Percentiles rank a stretch among this genome's conserved stretches.
phyloP scores from a whole-genome alignment of 176 grass and related monocot genomes.

The Cocos nucifera region DNA sequence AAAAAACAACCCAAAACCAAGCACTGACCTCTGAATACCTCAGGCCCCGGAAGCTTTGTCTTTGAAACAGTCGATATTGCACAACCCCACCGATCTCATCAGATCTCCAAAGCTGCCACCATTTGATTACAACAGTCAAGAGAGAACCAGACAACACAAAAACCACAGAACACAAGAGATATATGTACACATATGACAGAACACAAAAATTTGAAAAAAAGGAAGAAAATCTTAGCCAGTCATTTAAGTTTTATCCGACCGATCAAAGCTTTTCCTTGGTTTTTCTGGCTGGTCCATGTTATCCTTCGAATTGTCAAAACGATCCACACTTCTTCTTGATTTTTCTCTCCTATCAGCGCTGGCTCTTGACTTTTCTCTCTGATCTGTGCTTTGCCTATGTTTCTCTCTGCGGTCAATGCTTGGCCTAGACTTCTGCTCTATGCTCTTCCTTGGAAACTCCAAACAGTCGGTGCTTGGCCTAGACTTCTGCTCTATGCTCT shows the following conservation, averaged over 20 bases:
- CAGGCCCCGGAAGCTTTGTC: slow-evolving; percentile 33
- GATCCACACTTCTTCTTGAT: slow-evolving; percentile 66
- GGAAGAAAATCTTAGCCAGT: slow-evolving; percentile 4
- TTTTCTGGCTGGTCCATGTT: slow-evolving; percentile 46
- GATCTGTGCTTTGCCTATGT: slow-evolving; percentile 45
- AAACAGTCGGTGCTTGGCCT: slow-evolving; percentile 6
- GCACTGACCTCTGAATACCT: slow-evolving; percentile 23
- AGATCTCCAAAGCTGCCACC: slow-evolving; percentile 66
- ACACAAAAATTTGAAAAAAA: neutral
- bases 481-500: slow-evolving; percentile 11
- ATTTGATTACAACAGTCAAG: slow-evolving; percentile 17
- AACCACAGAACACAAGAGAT: too few species aligned
- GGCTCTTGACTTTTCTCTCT: slow-evolving; percentile 39
- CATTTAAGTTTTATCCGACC: slow-evolving; percentile 31
- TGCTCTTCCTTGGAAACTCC: neutral
- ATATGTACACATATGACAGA: too few species aligned
- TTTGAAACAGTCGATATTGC: slow-evolving; percentile 93
- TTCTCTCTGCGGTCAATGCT: slow-evolving; percentile 37
- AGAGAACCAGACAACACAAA: slow-evolving; percentile 3
- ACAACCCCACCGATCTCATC: slow-evolving; percentile 74
- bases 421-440: slow-evolving; percentile 9
- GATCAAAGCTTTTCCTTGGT: slow-evolving; percentile 94
- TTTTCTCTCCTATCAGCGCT: slow-evolving; percentile 40
- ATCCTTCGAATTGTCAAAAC: slow-evolving; percentile 30
- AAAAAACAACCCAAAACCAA: slow-evolving; percentile 10